Conservation (phyloP, 2,329 filamentous ascomycete genomes). For the Fusarium sp. region DNA sequence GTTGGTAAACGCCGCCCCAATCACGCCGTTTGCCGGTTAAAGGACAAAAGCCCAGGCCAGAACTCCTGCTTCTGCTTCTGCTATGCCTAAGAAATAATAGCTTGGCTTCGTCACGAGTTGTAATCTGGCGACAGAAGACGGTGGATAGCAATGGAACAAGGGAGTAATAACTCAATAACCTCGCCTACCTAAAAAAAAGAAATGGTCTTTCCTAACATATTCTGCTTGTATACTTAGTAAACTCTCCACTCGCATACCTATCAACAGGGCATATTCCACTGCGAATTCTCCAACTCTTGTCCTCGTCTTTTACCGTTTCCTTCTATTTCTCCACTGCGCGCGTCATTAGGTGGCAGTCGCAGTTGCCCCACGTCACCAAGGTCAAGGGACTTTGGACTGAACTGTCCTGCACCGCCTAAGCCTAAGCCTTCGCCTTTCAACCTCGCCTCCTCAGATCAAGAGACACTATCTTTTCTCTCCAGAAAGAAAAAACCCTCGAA, state of each 20-base stretch:
- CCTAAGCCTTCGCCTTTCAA: constrained; percentile 19
- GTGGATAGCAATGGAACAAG: constrained; percentile 36
- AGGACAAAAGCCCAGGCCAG: neutral
- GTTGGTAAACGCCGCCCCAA: neutral
- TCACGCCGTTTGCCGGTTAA: constrained; percentile 13
- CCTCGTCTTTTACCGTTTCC: neutral
- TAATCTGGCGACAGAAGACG: constrained; percentile 42
- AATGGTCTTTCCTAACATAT: neutral
- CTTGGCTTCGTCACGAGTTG: constrained; percentile 6
- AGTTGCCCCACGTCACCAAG: constrained; percentile 36
- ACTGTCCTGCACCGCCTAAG: constrained; percentile 11
- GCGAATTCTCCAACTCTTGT: constrained; percentile 9
- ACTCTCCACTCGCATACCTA: neutral
- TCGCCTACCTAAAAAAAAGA: neutral
- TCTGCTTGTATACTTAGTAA: neutral
- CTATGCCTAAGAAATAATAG: constrained; percentile 9
- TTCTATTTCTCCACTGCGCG: constrained; percentile 19
- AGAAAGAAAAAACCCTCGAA: neutral
- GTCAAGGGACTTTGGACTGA: too few species aligned
- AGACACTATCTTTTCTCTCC: neutral
- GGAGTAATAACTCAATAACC: neutral
- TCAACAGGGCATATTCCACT: neutral
- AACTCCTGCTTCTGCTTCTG: neutral
- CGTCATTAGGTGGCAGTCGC: constrained; percentile 37
- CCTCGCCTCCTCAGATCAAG: constrained; percentile 20